Conservation (phyloP, 2,329 filamentous ascomycete species). For the Aureobasidium vineae region DNA sequence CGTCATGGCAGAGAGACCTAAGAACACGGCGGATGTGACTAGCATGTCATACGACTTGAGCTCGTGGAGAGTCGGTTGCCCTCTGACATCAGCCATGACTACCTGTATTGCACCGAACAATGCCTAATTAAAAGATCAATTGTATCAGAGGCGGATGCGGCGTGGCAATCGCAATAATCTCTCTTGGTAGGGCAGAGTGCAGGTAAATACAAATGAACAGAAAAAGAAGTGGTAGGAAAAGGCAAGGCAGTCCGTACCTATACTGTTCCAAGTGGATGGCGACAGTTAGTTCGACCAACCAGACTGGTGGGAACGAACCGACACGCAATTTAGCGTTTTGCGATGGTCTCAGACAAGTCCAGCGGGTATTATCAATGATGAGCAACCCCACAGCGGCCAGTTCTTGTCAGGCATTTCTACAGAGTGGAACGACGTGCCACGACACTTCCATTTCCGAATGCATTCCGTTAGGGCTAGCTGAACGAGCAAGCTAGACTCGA, state of each 20-base stretch:
- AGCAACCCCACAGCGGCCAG: not conserved
- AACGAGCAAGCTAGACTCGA: not conserved
- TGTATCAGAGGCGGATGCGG: not conserved
- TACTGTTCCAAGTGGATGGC: not conserved
- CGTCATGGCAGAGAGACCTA: slow-evolving; percentile 42
- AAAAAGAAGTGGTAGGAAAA: not conserved
- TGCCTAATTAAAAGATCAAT: not conserved
- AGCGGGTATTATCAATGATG: not conserved
- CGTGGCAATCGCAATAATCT: not conserved
- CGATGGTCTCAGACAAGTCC: slow-evolving; percentile 13
- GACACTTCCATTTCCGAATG: not conserved
- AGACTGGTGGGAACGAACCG: not conserved
- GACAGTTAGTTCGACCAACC: not conserved
- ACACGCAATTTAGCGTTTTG: not conserved
- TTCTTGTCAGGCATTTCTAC: not conserved
- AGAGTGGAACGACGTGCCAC: not conserved
- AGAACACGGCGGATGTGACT: slow-evolving; percentile 31
- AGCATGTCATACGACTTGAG: slow-evolving; percentile 25
- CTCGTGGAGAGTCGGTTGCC: not conserved
- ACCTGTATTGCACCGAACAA: not conserved
- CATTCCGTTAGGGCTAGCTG: not conserved
- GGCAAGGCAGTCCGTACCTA: not conserved
- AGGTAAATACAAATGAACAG: not conserved
- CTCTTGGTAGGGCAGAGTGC: not conserved
- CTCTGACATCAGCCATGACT: not conserved